Conservation (phyloP, 2,329 filamentous ascomycete species). For the Zelopaecilomyces penicillatus region DNA sequence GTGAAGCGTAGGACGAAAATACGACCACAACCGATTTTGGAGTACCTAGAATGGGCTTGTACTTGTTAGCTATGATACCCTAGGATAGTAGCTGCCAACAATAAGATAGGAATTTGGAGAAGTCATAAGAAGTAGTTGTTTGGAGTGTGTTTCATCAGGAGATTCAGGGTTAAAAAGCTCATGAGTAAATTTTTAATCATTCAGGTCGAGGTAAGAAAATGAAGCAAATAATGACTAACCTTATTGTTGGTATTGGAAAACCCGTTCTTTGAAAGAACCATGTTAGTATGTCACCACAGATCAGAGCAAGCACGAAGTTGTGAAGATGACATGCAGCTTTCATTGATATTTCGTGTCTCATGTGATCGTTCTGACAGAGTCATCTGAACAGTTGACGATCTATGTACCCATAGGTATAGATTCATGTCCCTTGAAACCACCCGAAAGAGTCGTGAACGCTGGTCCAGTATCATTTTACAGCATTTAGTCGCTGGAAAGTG, state of each 20-base stretch:
- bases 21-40: conserved; percentile 10
- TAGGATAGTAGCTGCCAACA: conserved; percentile 15
- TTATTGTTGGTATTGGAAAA: conserved; percentile 15
- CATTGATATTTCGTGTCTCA: conserved; percentile 22
- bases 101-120: conserved; percentile 10
- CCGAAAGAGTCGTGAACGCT: conserved; percentile 32
- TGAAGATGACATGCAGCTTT: conserved; percentile 14
- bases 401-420: conserved; percentile 36
- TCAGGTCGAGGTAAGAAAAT: conserved; percentile 23
- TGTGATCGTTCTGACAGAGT: conserved; percentile 24
- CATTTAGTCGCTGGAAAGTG: conserved; percentile 42
- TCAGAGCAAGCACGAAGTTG: neutral
- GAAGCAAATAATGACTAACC: conserved; percentile 34
- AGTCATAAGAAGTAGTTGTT: conserved; percentile 47
- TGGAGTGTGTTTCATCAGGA: conserved; percentile 49
- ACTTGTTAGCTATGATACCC: conserved; percentile 33
- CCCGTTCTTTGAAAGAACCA: neutral
- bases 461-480: conserved; percentile 29
- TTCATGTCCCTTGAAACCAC: conserved; percentile 37
- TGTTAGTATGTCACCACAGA: conserved; percentile 4
- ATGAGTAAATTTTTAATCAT: conserved; percentile 52
- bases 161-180: conserved; percentile 64
- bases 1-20: conserved; percentile 1
- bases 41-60: conserved; percentile 1
- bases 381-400: conserved; percentile 39